Conservation (phyloP, 495 filamentous ascomycete genomes). For the Lindgomyces ingoldianus region DNA sequence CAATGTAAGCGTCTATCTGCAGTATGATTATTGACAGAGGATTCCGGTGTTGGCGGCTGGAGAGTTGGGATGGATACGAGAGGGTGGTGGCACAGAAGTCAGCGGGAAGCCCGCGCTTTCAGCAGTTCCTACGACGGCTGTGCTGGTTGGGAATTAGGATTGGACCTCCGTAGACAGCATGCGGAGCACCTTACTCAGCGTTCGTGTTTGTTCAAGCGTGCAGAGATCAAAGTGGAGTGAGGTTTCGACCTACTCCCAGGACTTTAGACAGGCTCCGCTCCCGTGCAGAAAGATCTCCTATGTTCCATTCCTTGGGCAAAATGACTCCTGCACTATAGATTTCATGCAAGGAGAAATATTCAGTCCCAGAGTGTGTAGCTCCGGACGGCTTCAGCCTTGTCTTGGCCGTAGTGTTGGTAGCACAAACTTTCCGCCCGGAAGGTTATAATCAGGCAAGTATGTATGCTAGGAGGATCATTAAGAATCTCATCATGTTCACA, state of each 20-base stretch:
- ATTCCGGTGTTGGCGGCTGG: neutral
- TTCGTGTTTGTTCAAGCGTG: neutral
- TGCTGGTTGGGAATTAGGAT: no score
- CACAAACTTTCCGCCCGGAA: neutral
- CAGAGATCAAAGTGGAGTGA: neutral
- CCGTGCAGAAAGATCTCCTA: neutral
- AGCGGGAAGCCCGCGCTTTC: neutral
- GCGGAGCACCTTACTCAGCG: neutral
- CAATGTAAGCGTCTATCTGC: neutral
- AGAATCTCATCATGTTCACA: slow-evolving; percentile 10
- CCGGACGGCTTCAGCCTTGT: slow-evolving; percentile 16
- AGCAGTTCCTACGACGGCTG: neutral
- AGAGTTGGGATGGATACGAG: slow-evolving; percentile 8
- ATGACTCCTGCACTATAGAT: slow-evolving; percentile 4
- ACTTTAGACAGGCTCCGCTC: neutral
- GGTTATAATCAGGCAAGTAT: slow-evolving; percentile 1
- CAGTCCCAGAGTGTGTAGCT: neutral
- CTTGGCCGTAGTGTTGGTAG: slow-evolving; percentile 6
- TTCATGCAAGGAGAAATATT: slow-evolving; percentile 12
- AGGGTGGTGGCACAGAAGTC: slow-evolving; percentile 7
- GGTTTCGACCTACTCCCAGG: neutral
- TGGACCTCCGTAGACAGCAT: no score
- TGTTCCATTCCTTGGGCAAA: neutral
- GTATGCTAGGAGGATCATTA: slow-evolving; percentile 15
- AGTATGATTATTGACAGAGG: slow-evolving; percentile 11